Evolutionary conservation across 148 eudicot species (phyloP).

Genomic region (Diospyros lotus): DNA sequence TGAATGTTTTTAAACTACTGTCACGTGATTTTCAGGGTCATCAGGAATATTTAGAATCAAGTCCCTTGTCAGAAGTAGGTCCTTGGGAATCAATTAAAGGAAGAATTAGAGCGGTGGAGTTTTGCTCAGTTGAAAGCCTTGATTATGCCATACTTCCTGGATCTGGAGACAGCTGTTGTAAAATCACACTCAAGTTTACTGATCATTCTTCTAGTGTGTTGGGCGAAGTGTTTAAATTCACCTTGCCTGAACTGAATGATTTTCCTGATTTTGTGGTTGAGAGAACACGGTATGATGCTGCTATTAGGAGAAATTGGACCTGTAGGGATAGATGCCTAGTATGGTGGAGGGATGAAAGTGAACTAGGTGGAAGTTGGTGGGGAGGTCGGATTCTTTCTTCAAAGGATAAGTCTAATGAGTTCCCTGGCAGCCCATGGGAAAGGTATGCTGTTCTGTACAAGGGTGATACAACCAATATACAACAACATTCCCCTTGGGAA

Average conservation of each 20-base stretch:
- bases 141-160: conserved; percentile 55
- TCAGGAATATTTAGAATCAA: conserved; percentile 50
- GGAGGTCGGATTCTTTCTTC: conserved; percentile 49
- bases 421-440: conserved; percentile 95
- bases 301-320: conserved; percentile 63
- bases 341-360: conserved; percentile 80
- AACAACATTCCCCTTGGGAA: conserved; percentile 88
- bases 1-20: not conserved
- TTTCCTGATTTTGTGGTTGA: conserved; percentile 84
- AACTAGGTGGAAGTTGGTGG: conserved; percentile 81
- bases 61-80: conserved; percentile 26
- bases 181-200: conserved; percentile 53
- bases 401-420: conserved; percentile 46
- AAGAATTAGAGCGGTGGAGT: conserved; percentile 57
- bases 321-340: conserved; percentile 63
- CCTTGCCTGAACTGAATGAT: conserved; percentile 67
- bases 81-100: conserved; percentile 56
- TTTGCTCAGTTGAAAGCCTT: conserved; percentile 57
- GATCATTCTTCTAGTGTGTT: conserved; percentile 41
- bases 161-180: conserved; percentile 94
- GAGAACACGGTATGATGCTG: conserved; percentile 63
- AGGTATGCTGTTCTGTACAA: conserved; percentile 54
- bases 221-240: conserved; percentile 47
- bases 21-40: conserved; percentile 60
- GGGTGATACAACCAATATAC: conserved; percentile 26